Conservation (phyloP, 179 eudicot species). For the Pouteria campechiana region DNA sequence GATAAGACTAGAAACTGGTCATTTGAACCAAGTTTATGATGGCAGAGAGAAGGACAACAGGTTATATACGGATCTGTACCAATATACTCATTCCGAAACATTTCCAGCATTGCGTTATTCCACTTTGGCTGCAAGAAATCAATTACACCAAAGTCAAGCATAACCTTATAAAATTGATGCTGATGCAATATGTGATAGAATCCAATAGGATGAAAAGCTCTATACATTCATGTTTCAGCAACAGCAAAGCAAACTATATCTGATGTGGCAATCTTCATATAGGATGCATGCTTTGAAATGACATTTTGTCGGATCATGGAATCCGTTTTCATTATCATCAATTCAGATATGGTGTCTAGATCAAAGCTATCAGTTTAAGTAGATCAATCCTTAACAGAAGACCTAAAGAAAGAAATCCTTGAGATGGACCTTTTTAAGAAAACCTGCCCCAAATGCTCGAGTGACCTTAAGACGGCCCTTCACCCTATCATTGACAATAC, state of each 20-base stretch:
- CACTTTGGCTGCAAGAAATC: constrained; percentile 91
- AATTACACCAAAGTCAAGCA: no score
- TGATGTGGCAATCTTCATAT: no score
- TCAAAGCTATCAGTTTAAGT: no score
- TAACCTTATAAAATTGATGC: no score
- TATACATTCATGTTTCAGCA: no score
- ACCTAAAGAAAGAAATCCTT: background rate
- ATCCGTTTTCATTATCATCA: no score
- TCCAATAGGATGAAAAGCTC: no score
- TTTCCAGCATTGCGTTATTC: constrained; percentile 75
- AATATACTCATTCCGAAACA: constrained; percentile 94
- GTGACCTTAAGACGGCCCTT: constrained; percentile 98
- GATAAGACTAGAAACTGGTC: constrained; percentile 96
- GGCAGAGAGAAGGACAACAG: constrained; percentile 76
- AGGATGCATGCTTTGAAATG: no score
- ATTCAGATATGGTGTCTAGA: no score
- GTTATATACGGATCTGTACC: constrained; percentile 85
- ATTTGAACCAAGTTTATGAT: constrained; percentile 66
- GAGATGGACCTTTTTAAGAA: constrained; percentile 72
- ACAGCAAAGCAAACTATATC: no score
- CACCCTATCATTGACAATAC: constrained; percentile 95
- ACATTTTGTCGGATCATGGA: no score
- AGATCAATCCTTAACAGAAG: background rate
- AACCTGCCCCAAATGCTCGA: constrained; percentile 99
- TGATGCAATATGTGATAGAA: no score